These are phyloP conservation scores for Craterostigma plantagineum DNA, from an alignment of 257 asterid genomes.

Conservation along the genomic window DNA sequence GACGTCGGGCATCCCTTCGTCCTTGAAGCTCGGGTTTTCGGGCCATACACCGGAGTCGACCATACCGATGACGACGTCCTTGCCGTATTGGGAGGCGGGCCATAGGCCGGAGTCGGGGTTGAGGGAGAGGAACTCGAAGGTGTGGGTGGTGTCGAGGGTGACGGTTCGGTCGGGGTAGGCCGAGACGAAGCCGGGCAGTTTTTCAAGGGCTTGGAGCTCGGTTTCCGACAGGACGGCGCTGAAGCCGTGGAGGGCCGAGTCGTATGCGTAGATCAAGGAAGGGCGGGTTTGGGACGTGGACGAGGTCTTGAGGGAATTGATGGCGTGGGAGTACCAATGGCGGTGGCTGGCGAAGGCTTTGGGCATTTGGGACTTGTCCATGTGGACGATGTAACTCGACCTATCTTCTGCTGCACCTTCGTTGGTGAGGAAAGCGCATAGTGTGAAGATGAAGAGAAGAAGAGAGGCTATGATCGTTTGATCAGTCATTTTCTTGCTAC, in stretches of 20 bases:
- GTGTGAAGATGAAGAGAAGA: too few relatives aligned
- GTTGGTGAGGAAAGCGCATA: too few relatives aligned
- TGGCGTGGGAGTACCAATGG: conserved; percentile 25
- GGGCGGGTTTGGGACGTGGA: conserved; percentile 1
- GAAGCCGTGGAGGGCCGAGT: conserved; percentile 33
- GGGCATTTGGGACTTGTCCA: conserved; percentile 41
- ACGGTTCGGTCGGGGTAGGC: conserved; percentile 19
- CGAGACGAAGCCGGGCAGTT: conserved; percentile 24
- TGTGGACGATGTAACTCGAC: conserved; percentile 24
- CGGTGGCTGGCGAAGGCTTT: conserved; percentile 26
- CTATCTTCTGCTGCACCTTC: background rate
- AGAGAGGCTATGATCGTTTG: too few relatives aligned
- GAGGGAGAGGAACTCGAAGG: conserved; percentile 31
- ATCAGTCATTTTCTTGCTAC: too few relatives aligned
- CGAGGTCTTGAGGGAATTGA: conserved; percentile 9
- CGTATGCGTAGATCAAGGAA: conserved; percentile 27
- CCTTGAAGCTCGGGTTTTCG: conserved; percentile 31
- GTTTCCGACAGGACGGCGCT: conserved; percentile 35
- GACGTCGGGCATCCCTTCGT: conserved; percentile 22
- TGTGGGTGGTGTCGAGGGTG: conserved; percentile 32
- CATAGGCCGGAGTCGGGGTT: conserved; percentile 23
- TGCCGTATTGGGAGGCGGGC: conserved; percentile 33
- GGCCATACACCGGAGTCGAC: conserved; percentile 50
- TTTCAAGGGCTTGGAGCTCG: conserved; percentile 18
- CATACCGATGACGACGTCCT: conserved; percentile 31